Base-by-base conservation (phyloP, 2,329 filamentous ascomycete species). In the Mycosphaerella arachidis region DNA sequence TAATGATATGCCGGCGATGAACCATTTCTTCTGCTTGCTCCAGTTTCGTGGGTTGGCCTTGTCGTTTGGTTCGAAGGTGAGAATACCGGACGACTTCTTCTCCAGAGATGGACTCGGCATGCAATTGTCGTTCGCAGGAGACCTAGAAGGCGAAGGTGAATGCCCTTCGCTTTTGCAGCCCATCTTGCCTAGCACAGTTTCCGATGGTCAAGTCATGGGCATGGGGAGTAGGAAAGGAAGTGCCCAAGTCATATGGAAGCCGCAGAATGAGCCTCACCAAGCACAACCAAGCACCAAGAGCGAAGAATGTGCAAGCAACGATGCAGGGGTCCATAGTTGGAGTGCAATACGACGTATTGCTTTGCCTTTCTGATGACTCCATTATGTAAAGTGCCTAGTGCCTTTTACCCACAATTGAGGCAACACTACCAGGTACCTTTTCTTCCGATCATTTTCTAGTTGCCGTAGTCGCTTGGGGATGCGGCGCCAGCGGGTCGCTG, bases 21-120 rank as follows among this genome's bases (percentile, higher is more conserved):
- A 48, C 68, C 72, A 72, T 67, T 76, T 76, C 20, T 66, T 66
- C 8, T 56, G 31, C 12, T 58, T 55, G 27, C 63, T 66, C 73
- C 73, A 76, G 56, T 74, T 74, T 65, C 64, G 65, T 12, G 74
- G 74, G 35, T 73, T 74, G 27, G 61, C 67, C 6, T 70, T 66
- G 57, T 75, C 73, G 35, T 69, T 82, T 76, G 84, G 84, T 80
- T 64, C 72, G 76, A 50, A 77, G 72, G 12, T 72, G 1, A 86
- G 84, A 59, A 73, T 78, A 24, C 66, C 56, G 27, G 62, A 2
- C 74, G 46, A 33, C 31, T 61, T 56, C 20, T 56, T 27, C 13
- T 60, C 56, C 18, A 54, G 61, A 16, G 63, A 61, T 33, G 56
- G 53, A 20, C 40, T 48, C 12, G 57, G 37, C 50, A 52, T 35